Evolutionary conservation across 768 basidiomycete species (phyloP).

Genomic region (Coprinopsis strossmayeri): DNA sequence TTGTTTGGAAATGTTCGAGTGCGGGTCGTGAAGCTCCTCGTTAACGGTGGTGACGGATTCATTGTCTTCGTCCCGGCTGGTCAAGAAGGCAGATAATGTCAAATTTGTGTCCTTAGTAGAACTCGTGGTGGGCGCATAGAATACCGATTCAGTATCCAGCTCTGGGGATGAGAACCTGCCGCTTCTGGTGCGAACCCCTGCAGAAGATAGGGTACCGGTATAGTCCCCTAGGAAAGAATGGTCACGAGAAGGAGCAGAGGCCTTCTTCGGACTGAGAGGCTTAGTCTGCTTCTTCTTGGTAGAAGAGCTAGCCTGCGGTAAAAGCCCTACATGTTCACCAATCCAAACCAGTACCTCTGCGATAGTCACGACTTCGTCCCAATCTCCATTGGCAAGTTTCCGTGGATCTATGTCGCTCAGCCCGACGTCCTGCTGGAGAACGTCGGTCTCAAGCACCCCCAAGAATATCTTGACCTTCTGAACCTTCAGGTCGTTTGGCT

Average conservation of each 20-base stretch:
- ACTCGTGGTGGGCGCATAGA: constrained; percentile 5
- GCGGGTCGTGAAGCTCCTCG: constrained; percentile 8
- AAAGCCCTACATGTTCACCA: constrained; percentile 36
- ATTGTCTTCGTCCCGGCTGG: background rate
- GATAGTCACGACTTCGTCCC: constrained; percentile 61
- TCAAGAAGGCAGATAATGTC: background rate
- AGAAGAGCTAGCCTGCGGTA: constrained; percentile 5
- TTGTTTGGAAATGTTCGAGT: background rate
- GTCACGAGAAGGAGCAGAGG: background rate
- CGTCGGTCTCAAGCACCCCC: constrained; percentile 63
- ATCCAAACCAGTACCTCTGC: constrained; percentile 69
- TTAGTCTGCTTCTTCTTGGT: background rate
- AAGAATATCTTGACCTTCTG: constrained; percentile 71
- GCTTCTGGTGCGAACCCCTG: background rate
- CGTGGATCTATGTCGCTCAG: constrained; percentile 61
- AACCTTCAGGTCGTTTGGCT: constrained; percentile 32
- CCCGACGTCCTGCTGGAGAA: constrained; percentile 55
- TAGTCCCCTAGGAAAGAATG: too few species aligned
- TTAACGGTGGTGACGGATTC: constrained; percentile 9
- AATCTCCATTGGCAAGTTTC: constrained; percentile 54
- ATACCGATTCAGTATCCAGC: constrained; percentile 7
- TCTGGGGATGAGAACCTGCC: constrained; percentile 5
- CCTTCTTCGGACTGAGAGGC: background rate
- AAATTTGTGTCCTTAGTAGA: background rate
- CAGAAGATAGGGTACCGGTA: background rate